Evolutionary conservation across 495 filamentous ascomycete genomes (phyloP).

Genomic region (Neurospora sp.): DNA sequence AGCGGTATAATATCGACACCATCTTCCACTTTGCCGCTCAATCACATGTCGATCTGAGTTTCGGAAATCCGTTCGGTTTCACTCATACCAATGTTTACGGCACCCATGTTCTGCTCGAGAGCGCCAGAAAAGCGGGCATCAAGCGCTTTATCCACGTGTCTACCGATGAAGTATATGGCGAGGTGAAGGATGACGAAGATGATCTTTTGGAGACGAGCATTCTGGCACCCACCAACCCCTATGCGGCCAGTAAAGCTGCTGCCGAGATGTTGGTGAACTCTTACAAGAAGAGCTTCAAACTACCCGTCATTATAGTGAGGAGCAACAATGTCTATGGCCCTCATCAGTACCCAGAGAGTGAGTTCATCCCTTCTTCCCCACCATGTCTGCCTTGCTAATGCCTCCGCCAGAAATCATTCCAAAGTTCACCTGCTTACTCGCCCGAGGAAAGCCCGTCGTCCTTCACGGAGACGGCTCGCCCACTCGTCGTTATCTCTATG

Average conservation of each 20-base stretch:
- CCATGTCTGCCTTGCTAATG: neutral
- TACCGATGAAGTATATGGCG: slow-evolving; percentile 73
- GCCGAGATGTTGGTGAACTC: slow-evolving; percentile 74
- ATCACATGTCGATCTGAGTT: slow-evolving; percentile 63
- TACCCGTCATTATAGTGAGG: slow-evolving; percentile 61
- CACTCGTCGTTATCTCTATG: slow-evolving; percentile 59
- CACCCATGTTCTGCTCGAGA: slow-evolving; percentile 63
- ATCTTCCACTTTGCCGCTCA: slow-evolving; percentile 71
- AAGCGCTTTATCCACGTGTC: slow-evolving; percentile 62
- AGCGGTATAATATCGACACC: slow-evolving; percentile 57
- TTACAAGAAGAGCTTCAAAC: slow-evolving; percentile 61
- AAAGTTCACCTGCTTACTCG: slow-evolving; percentile 58
- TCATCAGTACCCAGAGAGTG: slow-evolving; percentile 72
- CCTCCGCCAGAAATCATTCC: slow-evolving; percentile 56
- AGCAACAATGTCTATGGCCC: slow-evolving; percentile 76
- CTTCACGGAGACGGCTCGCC: slow-evolving; percentile 62
- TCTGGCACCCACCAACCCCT: slow-evolving; percentile 65
- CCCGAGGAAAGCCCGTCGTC: slow-evolving; percentile 45
- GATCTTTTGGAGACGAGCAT: slow-evolving; percentile 53
- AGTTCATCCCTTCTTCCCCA: slow-evolving; percentile 10
- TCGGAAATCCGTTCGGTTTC: slow-evolving; percentile 62
- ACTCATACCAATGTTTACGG: slow-evolving; percentile 63
- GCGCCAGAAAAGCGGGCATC: slow-evolving; percentile 51
- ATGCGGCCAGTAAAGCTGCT: slow-evolving; percentile 67
- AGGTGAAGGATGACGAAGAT: slow-evolving; percentile 51